A percentile compares a stretch with the other conserved stretches of the same genome.
Evolutionary conservation across 495 filamentous ascomycete species (phyloP).

Genomic region (Aspergillus haitiensis): DNA sequence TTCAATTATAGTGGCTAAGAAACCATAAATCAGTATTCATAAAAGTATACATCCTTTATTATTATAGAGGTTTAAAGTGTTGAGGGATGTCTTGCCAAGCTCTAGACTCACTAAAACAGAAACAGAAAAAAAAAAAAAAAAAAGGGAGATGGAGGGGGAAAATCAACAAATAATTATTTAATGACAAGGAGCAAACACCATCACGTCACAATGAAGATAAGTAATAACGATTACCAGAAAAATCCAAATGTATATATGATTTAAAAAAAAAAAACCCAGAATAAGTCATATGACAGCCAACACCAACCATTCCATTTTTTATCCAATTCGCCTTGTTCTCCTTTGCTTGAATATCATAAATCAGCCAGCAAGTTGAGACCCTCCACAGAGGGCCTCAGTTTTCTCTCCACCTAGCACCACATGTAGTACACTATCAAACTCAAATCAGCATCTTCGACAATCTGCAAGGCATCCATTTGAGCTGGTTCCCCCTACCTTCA

Average conservation of each 20-base stretch:
- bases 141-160: too few relatives aligned
- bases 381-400: slow-evolving; percentile 26
- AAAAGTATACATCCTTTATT: too few relatives aligned
- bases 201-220: too few relatives aligned
- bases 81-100: too few relatives aligned
- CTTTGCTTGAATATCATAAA: slow-evolving; percentile 10
- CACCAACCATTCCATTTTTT: not conserved
- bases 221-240: not conserved
- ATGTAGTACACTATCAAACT: slow-evolving; percentile 42
- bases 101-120: too few relatives aligned
- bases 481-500: slow-evolving; percentile 60
- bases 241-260: not conserved
- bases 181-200: too few relatives aligned
- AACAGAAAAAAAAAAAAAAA: too few relatives aligned
- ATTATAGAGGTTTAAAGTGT: too few relatives aligned
- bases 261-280: slow-evolving; percentile 2
- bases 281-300: not conserved
- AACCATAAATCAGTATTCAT: not conserved
- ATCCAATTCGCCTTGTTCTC: slow-evolving; percentile 10
- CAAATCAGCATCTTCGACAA: slow-evolving; percentile 31
- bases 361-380: not conserved
- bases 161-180: too few relatives aligned
- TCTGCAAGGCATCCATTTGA: slow-evolving; percentile 25
- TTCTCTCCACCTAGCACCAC: slow-evolving; percentile 49
- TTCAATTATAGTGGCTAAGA: too few relatives aligned